Conservation (phyloP, 1,284 basidiomycete genomes). For the Microbotryomycetes sp. region DNA sequence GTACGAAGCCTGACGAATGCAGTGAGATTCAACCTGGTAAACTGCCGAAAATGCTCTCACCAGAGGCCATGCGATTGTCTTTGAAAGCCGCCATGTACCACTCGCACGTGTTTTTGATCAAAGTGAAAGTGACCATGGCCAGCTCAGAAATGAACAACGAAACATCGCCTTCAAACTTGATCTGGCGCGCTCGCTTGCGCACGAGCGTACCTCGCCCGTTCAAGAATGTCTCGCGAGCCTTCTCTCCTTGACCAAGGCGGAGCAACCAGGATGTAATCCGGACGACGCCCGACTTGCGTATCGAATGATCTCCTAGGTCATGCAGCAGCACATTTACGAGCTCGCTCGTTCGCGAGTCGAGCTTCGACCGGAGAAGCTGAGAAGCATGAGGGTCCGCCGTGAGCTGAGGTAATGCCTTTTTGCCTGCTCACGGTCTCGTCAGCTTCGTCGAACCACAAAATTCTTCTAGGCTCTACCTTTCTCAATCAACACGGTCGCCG, state of each 20-base stretch:
- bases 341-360: slow-evolving; percentile 60
- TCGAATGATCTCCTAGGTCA: slow-evolving; percentile 63
- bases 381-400: slow-evolving; percentile 43
- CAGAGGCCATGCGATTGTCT: slow-evolving; percentile 85
- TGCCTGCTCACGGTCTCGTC: slow-evolving; percentile 25
- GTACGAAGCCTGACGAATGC: slow-evolving; percentile 64
- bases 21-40: background rate
- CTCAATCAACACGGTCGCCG: slow-evolving; percentile 74
- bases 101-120: slow-evolving; percentile 90
- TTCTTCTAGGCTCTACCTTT: slow-evolving; percentile 51
- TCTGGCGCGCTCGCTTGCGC: slow-evolving; percentile 66
- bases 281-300: slow-evolving; percentile 69
- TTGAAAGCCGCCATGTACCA: slow-evolving; percentile 96
- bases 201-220: slow-evolving; percentile 69
- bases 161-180: slow-evolving; percentile 87
- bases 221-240: slow-evolving; percentile 76
- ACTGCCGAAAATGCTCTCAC: slow-evolving; percentile 47
- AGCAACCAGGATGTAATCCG: slow-evolving; percentile 63
- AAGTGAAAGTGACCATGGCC: slow-evolving; percentile 73
- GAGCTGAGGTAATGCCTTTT: slow-evolving; percentile 26
- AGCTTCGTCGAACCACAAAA: slow-evolving; percentile 12
- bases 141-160: slow-evolving; percentile 67
- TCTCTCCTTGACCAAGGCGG: slow-evolving; percentile 66
- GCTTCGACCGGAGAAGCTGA: slow-evolving; percentile 46
- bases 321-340: slow-evolving; percentile 65